phyloP scores from a whole-genome alignment of 805 yeast genomes.

The Debaryomyces prosopidis region DNA sequence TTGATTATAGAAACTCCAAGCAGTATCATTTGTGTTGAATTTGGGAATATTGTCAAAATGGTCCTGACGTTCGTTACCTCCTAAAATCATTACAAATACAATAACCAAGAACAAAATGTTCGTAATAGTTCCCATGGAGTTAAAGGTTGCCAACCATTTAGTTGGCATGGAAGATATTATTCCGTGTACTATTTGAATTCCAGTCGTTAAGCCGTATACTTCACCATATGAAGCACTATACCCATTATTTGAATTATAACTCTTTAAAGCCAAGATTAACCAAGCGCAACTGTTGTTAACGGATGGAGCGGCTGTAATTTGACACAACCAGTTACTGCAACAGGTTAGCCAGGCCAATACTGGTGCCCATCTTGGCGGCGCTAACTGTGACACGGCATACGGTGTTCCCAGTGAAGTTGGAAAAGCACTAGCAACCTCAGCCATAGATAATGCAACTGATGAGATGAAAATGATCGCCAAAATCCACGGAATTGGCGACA shows the following conservation, averaged over 20 bases:
- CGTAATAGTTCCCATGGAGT: slow-evolving; percentile 48
- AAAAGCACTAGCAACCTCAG: slow-evolving; percentile 63
- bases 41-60: slow-evolving; percentile 29
- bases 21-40: slow-evolving; percentile 48
- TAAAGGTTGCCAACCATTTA: slow-evolving; percentile 51
- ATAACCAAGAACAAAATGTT: slow-evolving; percentile 52
- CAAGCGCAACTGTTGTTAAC: slow-evolving; percentile 58
- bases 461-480: slow-evolving; percentile 56
- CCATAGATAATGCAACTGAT: slow-evolving; percentile 61
- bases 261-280: slow-evolving; percentile 53
- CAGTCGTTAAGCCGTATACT: slow-evolving; percentile 50
- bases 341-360: slow-evolving; percentile 62
- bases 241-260: slow-evolving; percentile 32
- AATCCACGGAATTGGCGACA: slow-evolving; percentile 62
- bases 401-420: slow-evolving; percentile 73
- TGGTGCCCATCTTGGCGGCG: slow-evolving; percentile 56
- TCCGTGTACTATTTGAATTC: slow-evolving; percentile 49
- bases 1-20: slow-evolving; percentile 57
- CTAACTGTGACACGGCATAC: slow-evolving; percentile 63
- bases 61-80: slow-evolving; percentile 46
- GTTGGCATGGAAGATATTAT: slow-evolving; percentile 55
- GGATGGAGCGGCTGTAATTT: slow-evolving; percentile 62
- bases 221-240: slow-evolving; percentile 51
- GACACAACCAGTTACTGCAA: slow-evolving; percentile 66
- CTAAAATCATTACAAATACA: slow-evolving; percentile 55